Percentiles rank a stretch among this genome's conserved stretches.
Conservation (phyloP, 177 flowering plant species). For the Vitis hybrid region DNA sequence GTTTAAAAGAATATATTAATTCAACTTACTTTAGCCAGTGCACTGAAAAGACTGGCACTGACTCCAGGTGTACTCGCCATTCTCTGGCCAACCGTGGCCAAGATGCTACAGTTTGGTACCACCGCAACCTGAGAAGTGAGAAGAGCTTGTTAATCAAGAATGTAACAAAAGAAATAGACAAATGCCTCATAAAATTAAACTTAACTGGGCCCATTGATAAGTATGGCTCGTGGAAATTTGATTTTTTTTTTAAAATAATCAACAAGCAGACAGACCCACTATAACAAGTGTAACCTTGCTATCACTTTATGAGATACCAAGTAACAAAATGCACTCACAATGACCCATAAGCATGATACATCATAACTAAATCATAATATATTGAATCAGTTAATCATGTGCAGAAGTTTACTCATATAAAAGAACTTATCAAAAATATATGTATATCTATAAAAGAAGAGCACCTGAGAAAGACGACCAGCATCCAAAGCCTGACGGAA, state of each 20-base stretch:
- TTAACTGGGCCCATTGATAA: too few relatives aligned
- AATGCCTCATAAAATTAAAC: too few relatives aligned
- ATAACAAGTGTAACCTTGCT: too few relatives aligned
- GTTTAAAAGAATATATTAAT: not conserved
- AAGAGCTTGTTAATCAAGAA: not conserved
- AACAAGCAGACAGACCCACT: not conserved
- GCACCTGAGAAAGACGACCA: conserved; percentile 95
- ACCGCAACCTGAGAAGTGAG: conserved; percentile 62
- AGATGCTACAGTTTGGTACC: conserved; percentile 85
- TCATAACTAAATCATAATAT: not conserved
- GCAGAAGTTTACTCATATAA: not conserved
- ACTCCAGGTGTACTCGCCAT: conserved; percentile 99
- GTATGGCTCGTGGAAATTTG: not conserved
- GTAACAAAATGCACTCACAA: not conserved
- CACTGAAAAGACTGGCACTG: conserved; percentile 92
- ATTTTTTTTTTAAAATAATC: too few relatives aligned
- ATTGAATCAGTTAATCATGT: not conserved
- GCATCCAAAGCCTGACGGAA: conserved; percentile 86
- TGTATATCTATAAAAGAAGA: not conserved
- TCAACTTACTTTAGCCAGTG: conserved; percentile 81
- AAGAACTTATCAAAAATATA: not conserved
- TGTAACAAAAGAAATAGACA: too few relatives aligned
- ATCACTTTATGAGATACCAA: not conserved
- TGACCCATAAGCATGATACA: not conserved
- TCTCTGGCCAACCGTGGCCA: conserved; percentile 96